Evolutionary conservation across 805 yeast genomes (phyloP).

Genomic region (Yarrowia porcina): DNA sequence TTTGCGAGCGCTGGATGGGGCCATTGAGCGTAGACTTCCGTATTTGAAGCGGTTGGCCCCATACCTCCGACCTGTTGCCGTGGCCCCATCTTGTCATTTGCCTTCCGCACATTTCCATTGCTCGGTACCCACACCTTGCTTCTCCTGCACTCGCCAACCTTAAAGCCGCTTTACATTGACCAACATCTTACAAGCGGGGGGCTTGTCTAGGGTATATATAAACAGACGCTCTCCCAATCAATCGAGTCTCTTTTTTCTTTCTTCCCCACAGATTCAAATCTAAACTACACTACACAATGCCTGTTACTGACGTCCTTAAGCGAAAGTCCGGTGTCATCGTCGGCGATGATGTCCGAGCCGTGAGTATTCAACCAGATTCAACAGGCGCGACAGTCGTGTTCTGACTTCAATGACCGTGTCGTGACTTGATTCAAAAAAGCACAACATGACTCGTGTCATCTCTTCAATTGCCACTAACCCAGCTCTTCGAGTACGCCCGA

Average conservation of each 20-base stretch:
- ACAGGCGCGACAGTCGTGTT: too few relatives aligned
- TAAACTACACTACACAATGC: slow-evolving; percentile 30
- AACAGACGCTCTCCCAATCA: slow-evolving; percentile 16
- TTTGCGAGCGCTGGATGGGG: too few relatives aligned
- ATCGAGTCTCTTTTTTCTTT: background rate
- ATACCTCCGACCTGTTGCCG: too few relatives aligned
- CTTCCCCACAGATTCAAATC: slow-evolving; percentile 23
- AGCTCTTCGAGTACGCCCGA: slow-evolving; percentile 83
- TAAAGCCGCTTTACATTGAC: slow-evolving; percentile 13
- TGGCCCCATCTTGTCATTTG: background rate
- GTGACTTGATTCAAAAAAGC: too few relatives aligned
- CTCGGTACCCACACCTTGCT: slow-evolving; percentile 21
- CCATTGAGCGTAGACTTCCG: too few relatives aligned
- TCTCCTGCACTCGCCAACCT: slow-evolving; percentile 21
- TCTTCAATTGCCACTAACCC: too few relatives aligned
- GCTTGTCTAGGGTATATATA: slow-evolving; percentile 21
- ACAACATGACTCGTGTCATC: too few relatives aligned
- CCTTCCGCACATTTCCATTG: slow-evolving; percentile 24
- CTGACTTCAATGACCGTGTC: too few relatives aligned
- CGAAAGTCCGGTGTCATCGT: slow-evolving; percentile 97
- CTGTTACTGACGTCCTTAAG: slow-evolving; percentile 58
- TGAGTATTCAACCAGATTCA: slow-evolving; percentile 30
- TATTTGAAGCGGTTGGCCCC: too few relatives aligned
- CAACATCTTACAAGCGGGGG: slow-evolving; percentile 23
- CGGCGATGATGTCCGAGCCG: slow-evolving; percentile 86